Percentiles rank a stretch among this genome's conserved stretches.
Evolutionary conservation across 169 alveolate species (phyloP).

Genomic region (Cryptosporidium parvum): DNA sequence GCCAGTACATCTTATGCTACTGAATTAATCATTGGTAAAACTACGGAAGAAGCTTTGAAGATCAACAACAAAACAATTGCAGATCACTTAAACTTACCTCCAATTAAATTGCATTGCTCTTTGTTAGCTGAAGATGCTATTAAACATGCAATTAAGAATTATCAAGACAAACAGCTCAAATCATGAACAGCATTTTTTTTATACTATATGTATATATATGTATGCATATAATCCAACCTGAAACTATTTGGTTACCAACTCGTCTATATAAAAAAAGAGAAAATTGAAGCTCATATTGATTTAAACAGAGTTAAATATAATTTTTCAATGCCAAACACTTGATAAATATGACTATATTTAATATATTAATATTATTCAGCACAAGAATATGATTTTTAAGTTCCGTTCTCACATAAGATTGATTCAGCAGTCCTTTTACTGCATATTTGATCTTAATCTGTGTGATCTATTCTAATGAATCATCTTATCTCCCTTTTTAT

Average conservation of each 20-base stretch:
- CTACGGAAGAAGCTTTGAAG: conserved; percentile 93
- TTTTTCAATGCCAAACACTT: background rate
- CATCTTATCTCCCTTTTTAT: background rate
- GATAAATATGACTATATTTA: too few species aligned
- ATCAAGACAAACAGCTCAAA: conserved; percentile 79
- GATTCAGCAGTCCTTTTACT: background rate
- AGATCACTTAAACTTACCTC: conserved; percentile 95
- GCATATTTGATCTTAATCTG: background rate
- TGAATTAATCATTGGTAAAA: conserved; percentile 95
- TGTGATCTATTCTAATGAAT: background rate
- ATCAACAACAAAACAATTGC: conserved; percentile 94
- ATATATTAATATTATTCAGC: too few species aligned
- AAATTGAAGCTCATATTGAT: background rate
- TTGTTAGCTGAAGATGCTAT: conserved; percentile 99
- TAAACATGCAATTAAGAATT: conserved; percentile 93
- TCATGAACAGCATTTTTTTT: background rate
- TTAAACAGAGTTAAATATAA: background rate
- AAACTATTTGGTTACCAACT: background rate
- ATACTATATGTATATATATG: too few species aligned
- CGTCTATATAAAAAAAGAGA: too few species aligned
- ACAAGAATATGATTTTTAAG: too few species aligned
- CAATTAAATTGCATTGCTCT: conserved; percentile 98
- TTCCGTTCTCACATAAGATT: background rate
- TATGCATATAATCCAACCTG: background rate
- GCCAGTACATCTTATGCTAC: conserved; percentile 98